These are phyloP conservation scores for Hordeum marinum DNA, from an alignment of 176 grass and related monocot genomes.

Conservation along the genomic window DNA sequence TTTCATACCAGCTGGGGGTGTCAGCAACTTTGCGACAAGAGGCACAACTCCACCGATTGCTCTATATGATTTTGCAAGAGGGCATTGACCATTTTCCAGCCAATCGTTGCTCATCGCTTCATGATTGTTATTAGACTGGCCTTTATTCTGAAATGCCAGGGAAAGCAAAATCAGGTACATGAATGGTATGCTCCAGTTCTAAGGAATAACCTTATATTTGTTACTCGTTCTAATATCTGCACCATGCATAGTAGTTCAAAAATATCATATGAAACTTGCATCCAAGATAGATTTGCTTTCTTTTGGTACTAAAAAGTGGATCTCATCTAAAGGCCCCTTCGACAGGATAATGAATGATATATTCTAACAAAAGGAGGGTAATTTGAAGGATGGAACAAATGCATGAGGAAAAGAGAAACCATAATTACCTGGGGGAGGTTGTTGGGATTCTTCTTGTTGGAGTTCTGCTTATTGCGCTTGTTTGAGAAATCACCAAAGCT, in stretches of 20 bases:
- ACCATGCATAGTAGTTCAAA: neutral
- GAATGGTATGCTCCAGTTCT: neutral
- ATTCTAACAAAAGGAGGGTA: neutral
- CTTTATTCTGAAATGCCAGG: conserved; percentile 49
- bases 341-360: neutral
- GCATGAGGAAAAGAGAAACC: neutral
- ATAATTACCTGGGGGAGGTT: conserved; percentile 51
- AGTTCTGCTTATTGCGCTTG: conserved; percentile 57
- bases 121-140: conserved; percentile 40
- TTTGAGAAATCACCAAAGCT: conserved; percentile 71
- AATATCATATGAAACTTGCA: neutral
- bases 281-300: neutral
- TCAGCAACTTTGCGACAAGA: conserved; percentile 70
- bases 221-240: neutral
- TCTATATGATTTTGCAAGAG: conserved; percentile 66
- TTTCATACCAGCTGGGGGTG: conserved; percentile 59
- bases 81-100: conserved; percentile 77
- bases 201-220: neutral
- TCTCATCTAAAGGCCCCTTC: neutral
- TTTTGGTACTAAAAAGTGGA: conserved; percentile 5
- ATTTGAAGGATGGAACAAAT: neutral
- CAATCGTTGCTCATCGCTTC: conserved; percentile 74
- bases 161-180: conserved; percentile 15
- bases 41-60: conserved; percentile 54
- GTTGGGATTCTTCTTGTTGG: conserved; percentile 55